Conservation (phyloP, 805 yeast species). For the Blastobotrys mokoenaii region DNA sequence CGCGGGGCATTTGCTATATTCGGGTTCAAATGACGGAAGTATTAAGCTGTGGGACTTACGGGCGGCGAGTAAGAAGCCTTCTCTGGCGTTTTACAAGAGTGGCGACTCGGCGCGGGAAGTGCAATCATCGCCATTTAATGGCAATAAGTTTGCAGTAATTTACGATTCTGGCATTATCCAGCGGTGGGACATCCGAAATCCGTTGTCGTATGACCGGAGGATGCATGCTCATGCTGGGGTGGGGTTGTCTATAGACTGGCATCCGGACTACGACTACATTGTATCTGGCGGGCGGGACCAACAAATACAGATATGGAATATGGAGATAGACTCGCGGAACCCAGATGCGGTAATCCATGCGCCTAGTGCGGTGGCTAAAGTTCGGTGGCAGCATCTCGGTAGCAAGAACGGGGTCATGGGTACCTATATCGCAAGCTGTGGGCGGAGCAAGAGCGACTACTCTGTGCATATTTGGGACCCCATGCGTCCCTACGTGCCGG, state of each 20-base stretch:
- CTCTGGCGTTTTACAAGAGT: conserved; percentile 45
- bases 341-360: conserved; percentile 71
- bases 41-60: conserved; percentile 81
- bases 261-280: conserved; percentile 70
- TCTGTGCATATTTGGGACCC: conserved; percentile 64
- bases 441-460: conserved; percentile 54
- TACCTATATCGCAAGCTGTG: conserved; percentile 56
- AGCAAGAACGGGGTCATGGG: conserved; percentile 14
- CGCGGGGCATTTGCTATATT: conserved; percentile 48
- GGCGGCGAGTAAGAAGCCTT: conserved; percentile 40
- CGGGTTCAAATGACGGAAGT: conserved; percentile 73
- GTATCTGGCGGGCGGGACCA: conserved; percentile 92
- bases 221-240: conserved; percentile 89
- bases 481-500: conserved; percentile 65
- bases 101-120: conserved; percentile 63
- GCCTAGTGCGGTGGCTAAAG: conserved; percentile 71
- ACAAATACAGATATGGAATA: conserved; percentile 68
- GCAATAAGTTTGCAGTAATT: conserved; percentile 59
- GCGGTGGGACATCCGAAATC: conserved; percentile 75
- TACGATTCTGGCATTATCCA: conserved; percentile 87
- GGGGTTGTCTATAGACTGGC: conserved; percentile 82
- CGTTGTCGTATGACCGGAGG: conserved; percentile 53
- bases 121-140: conserved; percentile 46
- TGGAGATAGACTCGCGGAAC: conserved; percentile 33
- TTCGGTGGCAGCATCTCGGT: conserved; percentile 46